phyloP scores from a whole-genome alignment of 75 land plant genomes.

The Pseudotsuga menziesii region DNA sequence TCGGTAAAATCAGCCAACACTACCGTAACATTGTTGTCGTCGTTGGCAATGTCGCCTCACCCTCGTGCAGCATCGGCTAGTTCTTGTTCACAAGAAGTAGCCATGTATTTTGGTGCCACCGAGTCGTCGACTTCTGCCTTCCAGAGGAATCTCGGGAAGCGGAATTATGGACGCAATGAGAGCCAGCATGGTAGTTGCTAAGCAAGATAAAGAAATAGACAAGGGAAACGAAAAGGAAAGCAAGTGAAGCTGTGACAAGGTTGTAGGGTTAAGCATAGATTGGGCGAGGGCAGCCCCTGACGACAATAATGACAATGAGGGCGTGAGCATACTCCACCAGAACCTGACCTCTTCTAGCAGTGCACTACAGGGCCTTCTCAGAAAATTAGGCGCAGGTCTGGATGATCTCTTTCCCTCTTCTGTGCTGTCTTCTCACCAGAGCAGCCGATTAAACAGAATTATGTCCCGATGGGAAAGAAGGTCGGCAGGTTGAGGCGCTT shows the following conservation, averaged over 20 bases:
- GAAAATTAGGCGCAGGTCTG: constrained; percentile 94
- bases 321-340: constrained; percentile 71
- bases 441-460: constrained; percentile 81
- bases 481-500: constrained; percentile 85
- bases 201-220: constrained; percentile 60
- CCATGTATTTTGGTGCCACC: constrained; percentile 48
- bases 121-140: constrained; percentile 50
- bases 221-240: constrained; percentile 43
- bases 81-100: constrained; percentile 4
- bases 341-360: constrained; percentile 96
- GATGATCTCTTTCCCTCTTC: constrained; percentile 83
- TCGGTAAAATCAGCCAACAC: constrained; percentile 11
- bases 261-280: constrained; percentile 28
- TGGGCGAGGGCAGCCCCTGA: constrained; percentile 20
- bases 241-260: constrained; percentile 23
- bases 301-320: constrained; percentile 77
- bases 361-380: constrained; percentile 86
- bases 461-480: constrained; percentile 95
- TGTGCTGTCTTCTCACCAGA: constrained; percentile 62
- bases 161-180: constrained; percentile 10
- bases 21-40: not conserved
- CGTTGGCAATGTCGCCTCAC: not conserved
- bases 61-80: not conserved
- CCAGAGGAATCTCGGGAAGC: constrained; percentile 17
- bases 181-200: constrained; percentile 29